A percentile compares a stretch with the other conserved stretches of the same genome.
phyloP scores from a whole-genome alignment of 2,329 filamentous ascomycete genomes.

The Ophiosphaerella herpotricha region DNA sequence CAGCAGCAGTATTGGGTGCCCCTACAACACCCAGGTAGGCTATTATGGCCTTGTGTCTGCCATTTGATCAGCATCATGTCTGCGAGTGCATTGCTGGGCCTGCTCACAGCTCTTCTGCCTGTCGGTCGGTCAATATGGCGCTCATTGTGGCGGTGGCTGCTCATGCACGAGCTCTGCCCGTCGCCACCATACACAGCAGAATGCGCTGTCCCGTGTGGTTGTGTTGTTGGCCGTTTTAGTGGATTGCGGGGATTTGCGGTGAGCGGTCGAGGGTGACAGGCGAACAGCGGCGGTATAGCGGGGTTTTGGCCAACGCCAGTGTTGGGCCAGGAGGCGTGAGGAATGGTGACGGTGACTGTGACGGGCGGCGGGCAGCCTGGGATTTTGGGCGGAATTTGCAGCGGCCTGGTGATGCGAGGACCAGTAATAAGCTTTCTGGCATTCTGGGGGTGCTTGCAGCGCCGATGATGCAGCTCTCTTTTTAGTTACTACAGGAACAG shows the following conservation, averaged over 20 bases:
- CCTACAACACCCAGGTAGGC: slow-evolving; percentile 80
- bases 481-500: slow-evolving; percentile 4
- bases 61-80: slow-evolving; percentile 8
- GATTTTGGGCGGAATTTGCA: no score
- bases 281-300: background rate
- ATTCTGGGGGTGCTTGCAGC: slow-evolving; percentile 2
- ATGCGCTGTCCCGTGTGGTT: slow-evolving; percentile 4
- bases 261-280: slow-evolving; percentile 2
- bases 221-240: slow-evolving; percentile 1
- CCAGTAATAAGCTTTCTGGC: background rate
- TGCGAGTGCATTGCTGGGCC: background rate
- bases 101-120: slow-evolving; percentile 85
- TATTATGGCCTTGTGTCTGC: slow-evolving; percentile 89
- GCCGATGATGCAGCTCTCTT: slow-evolving; percentile 1
- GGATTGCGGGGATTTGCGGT: slow-evolving; percentile 16
- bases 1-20: slow-evolving; percentile 69
- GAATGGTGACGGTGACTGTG: background rate
- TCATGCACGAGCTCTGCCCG: slow-evolving; percentile 23
- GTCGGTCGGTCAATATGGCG: slow-evolving; percentile 74
- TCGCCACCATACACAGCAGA: slow-evolving; percentile 38
- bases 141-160: slow-evolving; percentile 61
- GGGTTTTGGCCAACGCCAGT: background rate
- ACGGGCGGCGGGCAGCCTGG: background rate
- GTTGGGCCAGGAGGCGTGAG: background rate
- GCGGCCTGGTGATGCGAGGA: no score